Percentiles rank a stretch among this genome's conserved stretches.
phyloP scores from a whole-genome alignment of 495 filamentous ascomycete species.

The Coniosporium apollinis region DNA sequence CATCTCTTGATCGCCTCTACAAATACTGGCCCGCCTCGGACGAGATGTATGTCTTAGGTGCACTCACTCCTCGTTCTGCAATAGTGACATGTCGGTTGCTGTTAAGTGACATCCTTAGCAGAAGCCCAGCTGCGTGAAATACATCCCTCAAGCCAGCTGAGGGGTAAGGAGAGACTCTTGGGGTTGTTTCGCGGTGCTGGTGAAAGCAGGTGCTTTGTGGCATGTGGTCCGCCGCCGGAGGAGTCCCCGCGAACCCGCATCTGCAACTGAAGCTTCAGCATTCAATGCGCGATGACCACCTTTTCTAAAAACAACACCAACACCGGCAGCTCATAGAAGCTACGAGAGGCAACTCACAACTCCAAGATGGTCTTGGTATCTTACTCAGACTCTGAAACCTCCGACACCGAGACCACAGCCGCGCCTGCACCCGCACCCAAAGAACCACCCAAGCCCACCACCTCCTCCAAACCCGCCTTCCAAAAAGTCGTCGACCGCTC shows the following conservation, averaged over 20 bases:
- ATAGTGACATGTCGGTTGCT: constrained; percentile 55
- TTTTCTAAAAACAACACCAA: neutral
- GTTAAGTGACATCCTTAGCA: constrained; percentile 1
- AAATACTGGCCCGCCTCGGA: too few relatives aligned
- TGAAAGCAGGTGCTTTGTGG: too few relatives aligned
- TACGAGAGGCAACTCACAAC: neutral
- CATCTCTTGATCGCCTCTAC: neutral
- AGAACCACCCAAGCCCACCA: constrained; percentile 1
- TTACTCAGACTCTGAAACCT: constrained; percentile 59
- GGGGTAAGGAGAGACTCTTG: too few relatives aligned
- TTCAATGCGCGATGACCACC: neutral
- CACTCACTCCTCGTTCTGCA: constrained; percentile 90
- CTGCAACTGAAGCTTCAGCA: neutral
- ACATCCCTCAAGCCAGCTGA: too few relatives aligned
- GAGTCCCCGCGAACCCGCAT: too few relatives aligned
- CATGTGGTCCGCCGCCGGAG: too few relatives aligned
- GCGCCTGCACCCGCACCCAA: constrained; percentile 18
- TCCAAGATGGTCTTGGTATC: constrained; percentile 20
- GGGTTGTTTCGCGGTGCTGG: too few relatives aligned
- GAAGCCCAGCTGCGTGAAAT: constrained; percentile 2
- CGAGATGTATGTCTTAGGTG: constrained; percentile 1
- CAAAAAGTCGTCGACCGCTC: constrained; percentile 64
- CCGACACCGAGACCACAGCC: constrained; percentile 38
- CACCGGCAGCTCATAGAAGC: neutral
- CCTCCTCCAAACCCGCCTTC: constrained; percentile 33